Evolutionary conservation across 805 yeast genomes (phyloP).

Genomic region (Candida arabinofermentans): DNA sequence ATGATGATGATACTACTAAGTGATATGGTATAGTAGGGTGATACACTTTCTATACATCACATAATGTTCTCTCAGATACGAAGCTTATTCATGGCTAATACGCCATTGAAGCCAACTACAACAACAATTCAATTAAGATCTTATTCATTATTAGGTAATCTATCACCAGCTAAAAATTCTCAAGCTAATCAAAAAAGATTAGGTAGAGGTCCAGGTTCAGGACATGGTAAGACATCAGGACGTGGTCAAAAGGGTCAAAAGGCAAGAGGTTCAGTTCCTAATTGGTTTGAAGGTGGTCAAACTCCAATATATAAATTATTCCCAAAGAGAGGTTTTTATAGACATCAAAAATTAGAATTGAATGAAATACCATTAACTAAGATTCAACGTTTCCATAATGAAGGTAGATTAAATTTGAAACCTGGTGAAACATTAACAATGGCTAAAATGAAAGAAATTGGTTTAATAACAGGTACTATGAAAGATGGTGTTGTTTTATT

Average conservation of each 20-base stretch:
- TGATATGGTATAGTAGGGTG: no score
- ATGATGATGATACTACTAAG: no score
- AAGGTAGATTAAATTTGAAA: slow-evolving; percentile 56
- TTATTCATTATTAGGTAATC: slow-evolving; percentile 46
- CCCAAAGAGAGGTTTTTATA: slow-evolving; percentile 85
- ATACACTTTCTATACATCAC: neutral
- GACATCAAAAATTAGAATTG: slow-evolving; percentile 51
- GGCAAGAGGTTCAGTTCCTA: slow-evolving; percentile 85
- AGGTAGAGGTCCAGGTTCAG: slow-evolving; percentile 96
- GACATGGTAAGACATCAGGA: slow-evolving; percentile 91
- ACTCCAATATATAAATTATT: slow-evolving; percentile 82
- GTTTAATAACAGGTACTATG: slow-evolving; percentile 67
- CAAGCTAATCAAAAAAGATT: slow-evolving; percentile 62
- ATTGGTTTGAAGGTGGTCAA: slow-evolving; percentile 99
- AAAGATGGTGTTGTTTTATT: slow-evolving; percentile 80
- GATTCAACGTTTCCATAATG: slow-evolving; percentile 66
- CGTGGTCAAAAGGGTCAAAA: slow-evolving; percentile 99
- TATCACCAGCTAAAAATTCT: slow-evolving; percentile 61
- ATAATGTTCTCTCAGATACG: slow-evolving; percentile 3
- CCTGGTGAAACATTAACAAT: slow-evolving; percentile 68
- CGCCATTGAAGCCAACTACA: neutral
- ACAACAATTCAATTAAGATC: slow-evolving; percentile 17
- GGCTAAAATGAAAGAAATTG: slow-evolving; percentile 68
- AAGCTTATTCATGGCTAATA: neutral
- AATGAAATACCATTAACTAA: slow-evolving; percentile 61